A percentile compares a stretch with the other conserved stretches of the same genome.
Evolutionary conservation across 257 asterid genomes (phyloP).

Genomic region (Rubia yunnanensis): DNA sequence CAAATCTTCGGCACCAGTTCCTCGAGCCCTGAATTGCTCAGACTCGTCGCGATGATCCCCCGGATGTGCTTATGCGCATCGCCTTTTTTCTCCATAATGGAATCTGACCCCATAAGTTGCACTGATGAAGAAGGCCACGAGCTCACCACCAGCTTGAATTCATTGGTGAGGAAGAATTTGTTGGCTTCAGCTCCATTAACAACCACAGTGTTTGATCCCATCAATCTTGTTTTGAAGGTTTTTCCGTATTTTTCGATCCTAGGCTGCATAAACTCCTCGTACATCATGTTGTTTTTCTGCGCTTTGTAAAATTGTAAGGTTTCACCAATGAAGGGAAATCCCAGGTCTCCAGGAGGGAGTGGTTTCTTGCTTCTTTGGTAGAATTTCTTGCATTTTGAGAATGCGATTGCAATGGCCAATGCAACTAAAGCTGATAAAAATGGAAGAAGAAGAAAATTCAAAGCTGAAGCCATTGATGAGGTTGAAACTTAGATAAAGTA

Average conservation of each 20-base stretch:
- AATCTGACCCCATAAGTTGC: slow-evolving; percentile 67
- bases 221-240: slow-evolving; percentile 64
- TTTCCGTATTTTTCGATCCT: slow-evolving; percentile 49
- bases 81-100: slow-evolving; percentile 86
- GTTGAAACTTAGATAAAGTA: neutral
- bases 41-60: slow-evolving; percentile 61
- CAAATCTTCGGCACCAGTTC: slow-evolving; percentile 58
- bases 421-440: slow-evolving; percentile 17
- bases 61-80: slow-evolving; percentile 59
- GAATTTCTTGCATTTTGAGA: slow-evolving; percentile 14
- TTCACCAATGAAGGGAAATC: slow-evolving; percentile 82
- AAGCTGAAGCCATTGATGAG: slow-evolving; percentile 26
- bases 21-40: slow-evolving; percentile 39
- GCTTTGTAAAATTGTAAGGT: slow-evolving; percentile 66
- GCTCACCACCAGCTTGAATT: slow-evolving; percentile 76
- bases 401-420: slow-evolving; percentile 19
- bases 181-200: slow-evolving; percentile 79
- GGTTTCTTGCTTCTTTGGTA: slow-evolving; percentile 22
- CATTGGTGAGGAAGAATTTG: slow-evolving; percentile 69
- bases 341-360: slow-evolving; percentile 73
- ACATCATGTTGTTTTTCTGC: slow-evolving; percentile 52
- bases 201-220: slow-evolving; percentile 78
- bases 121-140: slow-evolving; percentile 90
- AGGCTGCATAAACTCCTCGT: slow-evolving; percentile 56
- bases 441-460: slow-evolving; percentile 16